Percentiles rank a stretch among this genome's conserved stretches.
phyloP scores from a whole-genome alignment of 2,329 filamentous ascomycete species.

The Nemania sp. region DNA sequence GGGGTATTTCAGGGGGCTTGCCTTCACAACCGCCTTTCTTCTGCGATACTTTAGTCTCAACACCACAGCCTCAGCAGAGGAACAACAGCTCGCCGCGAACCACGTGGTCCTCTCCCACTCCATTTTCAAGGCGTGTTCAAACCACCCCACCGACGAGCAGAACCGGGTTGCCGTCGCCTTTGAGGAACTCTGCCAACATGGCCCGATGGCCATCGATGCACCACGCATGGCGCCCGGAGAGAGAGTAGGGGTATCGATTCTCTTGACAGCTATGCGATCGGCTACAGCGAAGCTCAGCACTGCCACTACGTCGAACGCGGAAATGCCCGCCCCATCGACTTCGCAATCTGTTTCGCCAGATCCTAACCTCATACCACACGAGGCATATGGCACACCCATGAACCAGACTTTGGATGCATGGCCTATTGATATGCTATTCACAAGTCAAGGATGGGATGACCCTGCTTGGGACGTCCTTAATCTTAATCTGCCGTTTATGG shows the following conservation, averaged over 20 bases:
- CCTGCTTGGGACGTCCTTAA: slow-evolving; percentile 35
- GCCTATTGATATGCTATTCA: slow-evolving; percentile 31
- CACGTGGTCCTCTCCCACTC: slow-evolving; percentile 37
- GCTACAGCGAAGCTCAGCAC: slow-evolving; percentile 21
- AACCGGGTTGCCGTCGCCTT: slow-evolving; percentile 34
- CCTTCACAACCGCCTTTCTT: slow-evolving; percentile 41
- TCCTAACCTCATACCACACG: slow-evolving; percentile 5
- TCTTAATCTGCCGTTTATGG: slow-evolving; percentile 28
- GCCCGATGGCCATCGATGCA: slow-evolving; percentile 29
- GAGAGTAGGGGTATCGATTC: slow-evolving; percentile 35
- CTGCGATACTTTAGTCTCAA: slow-evolving; percentile 39
- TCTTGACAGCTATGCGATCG: slow-evolving; percentile 33
- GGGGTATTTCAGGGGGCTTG: slow-evolving; percentile 36
- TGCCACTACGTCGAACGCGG: background rate
- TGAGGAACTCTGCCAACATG: slow-evolving; percentile 37
- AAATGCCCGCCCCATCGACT: background rate
- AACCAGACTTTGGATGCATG: slow-evolving; percentile 29
- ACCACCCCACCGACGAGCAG: slow-evolving; percentile 34
- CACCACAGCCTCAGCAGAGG: slow-evolving; percentile 32
- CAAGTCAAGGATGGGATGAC: slow-evolving; percentile 37
- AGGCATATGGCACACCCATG: slow-evolving; percentile 8
- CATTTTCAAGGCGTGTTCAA: slow-evolving; percentile 35
- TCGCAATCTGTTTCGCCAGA: slow-evolving; percentile 1
- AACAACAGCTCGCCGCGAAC: slow-evolving; percentile 38
- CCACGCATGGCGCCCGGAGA: slow-evolving; percentile 26